phyloP scores from a whole-genome alignment of 2,329 filamentous ascomycete species.

The Knufia fluminis region DNA sequence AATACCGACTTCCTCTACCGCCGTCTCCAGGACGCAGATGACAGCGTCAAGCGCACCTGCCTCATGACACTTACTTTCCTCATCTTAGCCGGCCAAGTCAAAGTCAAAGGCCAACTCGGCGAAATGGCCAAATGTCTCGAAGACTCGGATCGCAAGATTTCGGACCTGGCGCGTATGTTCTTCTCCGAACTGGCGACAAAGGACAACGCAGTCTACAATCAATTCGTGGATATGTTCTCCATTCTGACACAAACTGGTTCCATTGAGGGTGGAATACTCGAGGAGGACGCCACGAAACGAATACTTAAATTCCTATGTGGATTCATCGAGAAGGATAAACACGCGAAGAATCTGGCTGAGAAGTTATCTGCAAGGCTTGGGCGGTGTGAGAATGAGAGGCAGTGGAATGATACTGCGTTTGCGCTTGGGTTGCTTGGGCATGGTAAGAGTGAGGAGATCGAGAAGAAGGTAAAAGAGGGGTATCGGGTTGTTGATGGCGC shows the following conservation, averaged over 20 bases:
- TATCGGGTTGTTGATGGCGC: conserved; percentile 55
- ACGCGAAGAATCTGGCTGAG: conserved; percentile 84
- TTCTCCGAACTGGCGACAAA: conserved; percentile 96
- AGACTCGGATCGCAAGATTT: conserved; percentile 87
- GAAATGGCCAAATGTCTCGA: conserved; percentile 99
- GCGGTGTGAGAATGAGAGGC: conserved; percentile 81
- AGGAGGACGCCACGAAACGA: conserved; percentile 75
- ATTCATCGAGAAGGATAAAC: conserved; percentile 98
- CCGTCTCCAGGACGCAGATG: conserved; percentile 77
- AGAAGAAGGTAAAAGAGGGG: conserved; percentile 34
- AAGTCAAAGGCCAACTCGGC: conserved; percentile 95
- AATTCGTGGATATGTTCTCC: conserved; percentile 99
- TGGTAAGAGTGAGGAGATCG: conserved; percentile 36
- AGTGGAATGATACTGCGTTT: conserved; percentile 97
- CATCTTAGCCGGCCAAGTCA: conserved; percentile 93
- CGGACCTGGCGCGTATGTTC: conserved; percentile 94
- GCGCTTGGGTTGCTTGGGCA: conserved; percentile 75
- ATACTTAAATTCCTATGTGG: conserved; percentile 89
- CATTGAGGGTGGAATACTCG: conserved; percentile 39
- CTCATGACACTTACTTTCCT: conserved; percentile 97
- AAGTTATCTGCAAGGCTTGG: conserved; percentile 81
- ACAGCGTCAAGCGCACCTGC: conserved; percentile 90
- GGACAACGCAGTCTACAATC: conserved; percentile 98
- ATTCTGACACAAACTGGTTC: conserved; percentile 72
- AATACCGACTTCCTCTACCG: conserved; percentile 98